phyloP scores from a whole-genome alignment of 192 early-diverging fungal genomes.

The Funneliformis mosseae region DNA sequence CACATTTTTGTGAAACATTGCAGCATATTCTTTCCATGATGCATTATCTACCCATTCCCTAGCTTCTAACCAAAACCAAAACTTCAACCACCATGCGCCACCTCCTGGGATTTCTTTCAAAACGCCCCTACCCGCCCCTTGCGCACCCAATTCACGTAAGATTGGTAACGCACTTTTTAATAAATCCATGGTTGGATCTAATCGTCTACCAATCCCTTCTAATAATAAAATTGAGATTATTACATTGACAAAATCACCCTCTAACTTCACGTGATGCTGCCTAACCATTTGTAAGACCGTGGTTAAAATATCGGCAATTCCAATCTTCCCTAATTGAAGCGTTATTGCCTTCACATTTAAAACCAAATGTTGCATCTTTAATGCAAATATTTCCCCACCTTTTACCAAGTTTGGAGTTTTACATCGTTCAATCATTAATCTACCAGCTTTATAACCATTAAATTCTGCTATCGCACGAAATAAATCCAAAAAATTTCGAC shows the following conservation, averaged over 20 bases:
- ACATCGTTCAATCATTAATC: conserved; percentile 88
- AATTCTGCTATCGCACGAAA: conserved; percentile 87
- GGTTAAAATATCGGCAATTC: conserved; percentile 78
- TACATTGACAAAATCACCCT: conserved; percentile 94
- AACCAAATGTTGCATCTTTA: conserved; percentile 81
- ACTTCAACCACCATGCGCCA: conserved; percentile 57
- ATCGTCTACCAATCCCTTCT: conserved; percentile 89
- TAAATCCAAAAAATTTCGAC: conserved; percentile 89
- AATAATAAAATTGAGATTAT: conserved; percentile 89
- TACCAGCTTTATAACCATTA: conserved; percentile 79
- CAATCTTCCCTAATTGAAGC: conserved; percentile 78
- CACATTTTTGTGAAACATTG: conserved; percentile 6
- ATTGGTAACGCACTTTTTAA: conserved; percentile 80
- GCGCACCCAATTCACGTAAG: conserved; percentile 59
- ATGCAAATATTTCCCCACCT: conserved; percentile 76
- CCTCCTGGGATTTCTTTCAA: conserved; percentile 46
- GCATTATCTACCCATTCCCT: conserved; percentile 50
- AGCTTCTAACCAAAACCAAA: conserved; percentile 64
- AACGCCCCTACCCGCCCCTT: conserved; percentile 51
- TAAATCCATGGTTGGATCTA: conserved; percentile 91
- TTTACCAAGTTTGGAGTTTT: conserved; percentile 70
- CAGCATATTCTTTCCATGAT: conserved; percentile 17
- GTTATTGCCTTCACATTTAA: conserved; percentile 67
- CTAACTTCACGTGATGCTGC: conserved; percentile 89
- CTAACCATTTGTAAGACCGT: conserved; percentile 86